Evolutionary conservation across 164 flowering plant genomes (phyloP), one percentile per base, ranked within the genome.

Genomic region (Stephania japonica): DNA sequence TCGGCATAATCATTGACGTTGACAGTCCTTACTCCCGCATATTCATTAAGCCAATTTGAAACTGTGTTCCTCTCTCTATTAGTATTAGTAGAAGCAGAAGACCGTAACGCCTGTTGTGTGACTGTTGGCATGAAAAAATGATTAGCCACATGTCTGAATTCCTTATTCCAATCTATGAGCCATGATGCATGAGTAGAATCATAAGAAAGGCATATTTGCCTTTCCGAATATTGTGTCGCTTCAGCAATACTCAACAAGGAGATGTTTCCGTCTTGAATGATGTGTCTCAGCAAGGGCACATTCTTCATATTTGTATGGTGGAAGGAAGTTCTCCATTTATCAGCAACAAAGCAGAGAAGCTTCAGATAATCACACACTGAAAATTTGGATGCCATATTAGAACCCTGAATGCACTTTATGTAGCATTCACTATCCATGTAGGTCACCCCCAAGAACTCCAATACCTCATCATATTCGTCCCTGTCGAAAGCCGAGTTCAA

Each of bases 351-450:
- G 16, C 44, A 47, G 19, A 76, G 75, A 72, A 76, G 70, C 72
- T 72, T 75, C 68, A 72, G 9, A 19, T 76, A 76, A 7, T 68
- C 53, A 68, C 68, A 72, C 41, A 72, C 78, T 2, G 75, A 32
- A n/a, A 76, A 74, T 21, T 86, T 81, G 69, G 67, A 13, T 4
- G 87, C 85, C 11, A 87, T 79, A 75, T 85, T 79, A 13, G 86
- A 81, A 74, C 88, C 70, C 73, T 68, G 78, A 53, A 87, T 82
- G 79, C 92, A 89, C 72, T 78, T 84, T 9, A 82, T 78, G 74
- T 87, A 89, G 90, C 92, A 89, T 27, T 79, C 86, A 25, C n/a
- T 5, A 18, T 79, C 78, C 59, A 87, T 83, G 14, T n/a, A n/a
- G 50, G 67, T 18, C 61, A 89, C 83, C 7, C 79, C 86, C 71